Percentiles rank a stretch among this genome's conserved stretches.
These are phyloP conservation scores for Podaxis sp. DNA, from an alignment of 768 basidiomycete genomes.

Conservation along the genomic window DNA sequence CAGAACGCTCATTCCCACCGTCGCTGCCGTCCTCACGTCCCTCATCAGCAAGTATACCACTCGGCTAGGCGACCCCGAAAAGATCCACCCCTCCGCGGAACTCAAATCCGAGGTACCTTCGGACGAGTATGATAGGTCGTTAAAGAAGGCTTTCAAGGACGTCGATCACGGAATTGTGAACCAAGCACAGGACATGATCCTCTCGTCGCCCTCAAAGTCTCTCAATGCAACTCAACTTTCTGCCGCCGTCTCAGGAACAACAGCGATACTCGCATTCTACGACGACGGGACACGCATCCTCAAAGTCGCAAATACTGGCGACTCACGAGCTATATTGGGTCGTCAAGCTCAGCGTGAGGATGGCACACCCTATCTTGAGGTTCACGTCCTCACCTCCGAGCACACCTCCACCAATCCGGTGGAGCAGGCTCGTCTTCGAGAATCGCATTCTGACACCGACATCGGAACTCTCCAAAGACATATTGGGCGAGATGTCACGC, in stretches of 20 bases:
- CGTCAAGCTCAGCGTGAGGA: conserved; percentile 22
- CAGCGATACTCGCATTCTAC: conserved; percentile 33
- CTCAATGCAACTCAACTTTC: conserved; percentile 24
- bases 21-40: not conserved
- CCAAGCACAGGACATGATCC: conserved; percentile 21
- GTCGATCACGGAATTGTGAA: conserved; percentile 35
- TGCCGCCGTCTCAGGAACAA: conserved; percentile 27
- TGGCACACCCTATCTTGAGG: conserved; percentile 23
- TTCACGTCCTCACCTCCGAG: conserved; percentile 37
- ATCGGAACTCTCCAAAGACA: conserved; percentile 16
- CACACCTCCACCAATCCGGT: conserved; percentile 32
- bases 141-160: conserved; percentile 5
- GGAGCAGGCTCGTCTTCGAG: conserved; percentile 30
- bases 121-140: not conserved
- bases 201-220: conserved; percentile 21
- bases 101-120: conserved; percentile 4
- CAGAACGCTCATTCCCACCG: conserved; percentile 1
- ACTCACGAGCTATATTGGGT: conserved; percentile 42
- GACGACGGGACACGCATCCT: conserved; percentile 33
- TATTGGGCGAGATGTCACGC: conserved; percentile 27
- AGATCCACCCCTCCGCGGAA: not conserved
- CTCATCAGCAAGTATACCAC: not conserved
- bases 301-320: conserved; percentile 37
- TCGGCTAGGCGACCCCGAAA: not conserved
- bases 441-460: conserved; percentile 25